These are phyloP conservation scores for Hanseniaspora hatyaiensis DNA, from an alignment of 805 yeast genomes.

Conservation along the genomic window DNA sequence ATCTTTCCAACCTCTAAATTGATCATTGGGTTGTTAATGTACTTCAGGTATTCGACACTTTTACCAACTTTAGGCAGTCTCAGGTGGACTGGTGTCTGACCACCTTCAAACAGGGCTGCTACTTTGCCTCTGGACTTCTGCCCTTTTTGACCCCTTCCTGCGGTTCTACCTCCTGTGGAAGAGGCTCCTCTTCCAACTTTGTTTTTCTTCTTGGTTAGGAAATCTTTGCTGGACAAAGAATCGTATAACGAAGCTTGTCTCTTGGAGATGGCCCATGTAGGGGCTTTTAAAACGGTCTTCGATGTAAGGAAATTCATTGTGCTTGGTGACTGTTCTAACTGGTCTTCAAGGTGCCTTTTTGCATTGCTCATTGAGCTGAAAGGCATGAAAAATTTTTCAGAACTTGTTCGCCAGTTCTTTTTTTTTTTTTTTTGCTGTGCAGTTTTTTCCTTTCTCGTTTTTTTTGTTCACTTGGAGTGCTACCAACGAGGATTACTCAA, in stretches of 20 bases:
- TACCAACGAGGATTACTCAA: no score
- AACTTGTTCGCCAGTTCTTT: no score
- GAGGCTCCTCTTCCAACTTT: constrained; percentile 96
- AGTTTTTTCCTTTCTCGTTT: no score
- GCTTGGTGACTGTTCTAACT: not conserved
- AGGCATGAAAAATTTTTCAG: no score
- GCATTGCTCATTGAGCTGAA: no score
- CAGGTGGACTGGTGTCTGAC: constrained; percentile 85
- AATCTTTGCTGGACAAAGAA: not conserved
- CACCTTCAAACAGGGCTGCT: constrained; percentile 95
- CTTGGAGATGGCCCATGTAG: not conserved
- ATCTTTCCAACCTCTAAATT: constrained; percentile 59
- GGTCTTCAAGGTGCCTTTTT: no score
- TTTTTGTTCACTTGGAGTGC: no score
- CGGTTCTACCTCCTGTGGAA: constrained; percentile 82
- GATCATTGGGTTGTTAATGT: constrained; percentile 40
- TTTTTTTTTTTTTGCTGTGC: no score
- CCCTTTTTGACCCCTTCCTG: constrained; percentile 97
- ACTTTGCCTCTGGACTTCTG: constrained; percentile 90
- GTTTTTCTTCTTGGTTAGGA: constrained; percentile 27
- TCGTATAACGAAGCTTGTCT: not conserved
- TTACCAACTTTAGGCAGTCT: constrained; percentile 74
- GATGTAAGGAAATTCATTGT: not conserved
- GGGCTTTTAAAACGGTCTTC: not conserved
- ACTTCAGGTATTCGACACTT: constrained; percentile 43